phyloP scores from a whole-genome alignment of 176 grass and related monocot genomes.

The Carex littledalei region DNA sequence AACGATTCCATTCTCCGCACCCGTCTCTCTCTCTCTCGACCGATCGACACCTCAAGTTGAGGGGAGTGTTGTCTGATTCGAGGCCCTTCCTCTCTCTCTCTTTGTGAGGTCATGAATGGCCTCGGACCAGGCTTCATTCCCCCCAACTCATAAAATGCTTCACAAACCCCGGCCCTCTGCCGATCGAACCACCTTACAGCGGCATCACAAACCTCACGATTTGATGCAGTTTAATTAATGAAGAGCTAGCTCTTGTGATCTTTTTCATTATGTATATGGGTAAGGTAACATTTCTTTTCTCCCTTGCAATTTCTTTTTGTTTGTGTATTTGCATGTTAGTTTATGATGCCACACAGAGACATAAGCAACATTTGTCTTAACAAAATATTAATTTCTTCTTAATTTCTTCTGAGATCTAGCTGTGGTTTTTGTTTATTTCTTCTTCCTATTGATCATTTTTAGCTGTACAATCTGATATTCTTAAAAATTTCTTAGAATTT shows the following conservation, averaged over 20 bases:
- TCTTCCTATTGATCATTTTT: background rate
- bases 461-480: background rate
- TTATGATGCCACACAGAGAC: background rate
- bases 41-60: conserved; percentile 43
- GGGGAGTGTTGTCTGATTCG: conserved; percentile 95
- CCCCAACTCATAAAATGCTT: conserved; percentile 47
- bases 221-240: background rate
- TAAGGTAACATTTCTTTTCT: background rate
- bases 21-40: background rate
- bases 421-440: background rate
- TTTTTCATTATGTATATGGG: background rate
- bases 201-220: background rate
- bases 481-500: background rate
- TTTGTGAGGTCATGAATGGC: conserved; percentile 9
- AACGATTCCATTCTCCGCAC: background rate
- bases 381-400: no score
- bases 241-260: background rate
- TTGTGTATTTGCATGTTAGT: background rate
- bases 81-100: conserved; percentile 38
- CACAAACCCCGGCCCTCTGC: background rate
- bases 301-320: background rate
- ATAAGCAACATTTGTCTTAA: background rate
- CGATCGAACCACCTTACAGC: no score
- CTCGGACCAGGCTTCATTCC: conserved; percentile 99
- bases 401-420: no score